phyloP scores from a whole-genome alignment of 345 rosid genomes.

The Rhizophora apiculata region DNA sequence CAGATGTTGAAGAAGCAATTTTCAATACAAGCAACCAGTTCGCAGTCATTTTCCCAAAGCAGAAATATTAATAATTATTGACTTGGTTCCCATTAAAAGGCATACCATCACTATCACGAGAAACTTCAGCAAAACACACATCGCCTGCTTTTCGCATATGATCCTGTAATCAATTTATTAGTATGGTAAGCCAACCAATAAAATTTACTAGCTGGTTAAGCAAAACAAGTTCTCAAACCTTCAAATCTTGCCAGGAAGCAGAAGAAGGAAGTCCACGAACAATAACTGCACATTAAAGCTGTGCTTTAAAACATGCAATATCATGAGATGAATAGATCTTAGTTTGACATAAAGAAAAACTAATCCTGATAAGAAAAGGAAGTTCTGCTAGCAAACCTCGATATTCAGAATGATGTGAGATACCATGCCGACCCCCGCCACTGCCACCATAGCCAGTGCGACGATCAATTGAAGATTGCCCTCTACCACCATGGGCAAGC shows the following conservation, averaged over 20 bases:
- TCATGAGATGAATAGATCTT: neutral
- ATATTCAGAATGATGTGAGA: slow-evolving; percentile 83
- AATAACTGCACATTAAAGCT: slow-evolving; percentile 48
- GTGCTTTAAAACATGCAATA: slow-evolving; percentile 1
- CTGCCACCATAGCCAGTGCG: slow-evolving; percentile 31
- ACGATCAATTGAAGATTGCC: slow-evolving; percentile 39
- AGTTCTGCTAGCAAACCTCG: slow-evolving; percentile 50
- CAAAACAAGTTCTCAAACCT: slow-evolving; percentile 41
- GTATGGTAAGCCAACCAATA: neutral
- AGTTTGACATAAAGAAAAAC: slow-evolving; percentile 11
- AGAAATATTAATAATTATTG: neutral
- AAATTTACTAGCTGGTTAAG: neutral
- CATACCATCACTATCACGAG: slow-evolving; percentile 85
- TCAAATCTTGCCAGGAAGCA: slow-evolving; percentile 98
- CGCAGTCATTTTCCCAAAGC: neutral
- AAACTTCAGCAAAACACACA: slow-evolving; percentile 91
- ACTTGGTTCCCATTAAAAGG: neutral
- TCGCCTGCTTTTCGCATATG: slow-evolving; percentile 98
- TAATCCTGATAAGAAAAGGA: neutral
- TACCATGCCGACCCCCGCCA: slow-evolving; percentile 30
- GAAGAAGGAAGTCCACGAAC: slow-evolving; percentile 89
- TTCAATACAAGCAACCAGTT: slow-evolving; percentile 5
- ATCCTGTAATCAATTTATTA: slow-evolving; percentile 51
- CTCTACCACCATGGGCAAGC: slow-evolving; percentile 98
- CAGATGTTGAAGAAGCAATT: neutral